Evolutionary conservation across 106 monocot genomes (phyloP).

Genomic region (Xerophyta viscosa): DNA sequence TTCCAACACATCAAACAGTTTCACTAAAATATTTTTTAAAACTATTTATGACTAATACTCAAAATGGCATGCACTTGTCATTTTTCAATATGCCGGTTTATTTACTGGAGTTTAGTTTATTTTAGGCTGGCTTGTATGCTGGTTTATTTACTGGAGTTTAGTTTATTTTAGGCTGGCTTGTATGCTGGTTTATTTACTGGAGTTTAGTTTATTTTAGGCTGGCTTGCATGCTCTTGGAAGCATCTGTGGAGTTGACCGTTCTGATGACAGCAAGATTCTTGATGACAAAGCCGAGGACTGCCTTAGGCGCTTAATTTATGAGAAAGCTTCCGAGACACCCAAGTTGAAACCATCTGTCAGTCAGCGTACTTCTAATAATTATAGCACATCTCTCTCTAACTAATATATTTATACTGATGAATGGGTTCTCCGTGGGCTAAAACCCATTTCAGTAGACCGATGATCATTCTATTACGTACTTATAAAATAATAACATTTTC

Average conservation of each 20-base stretch:
- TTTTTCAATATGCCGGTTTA: not conserved
- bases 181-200: not conserved
- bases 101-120: not conserved
- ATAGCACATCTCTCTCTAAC: not conserved
- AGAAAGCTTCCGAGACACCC: conserved; percentile 52
- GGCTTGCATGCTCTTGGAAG: conserved; percentile 78
- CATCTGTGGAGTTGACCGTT: conserved; percentile 63
- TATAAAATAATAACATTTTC: too few species aligned
- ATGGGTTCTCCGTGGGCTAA: too few species aligned
- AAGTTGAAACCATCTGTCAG: conserved; percentile 83
- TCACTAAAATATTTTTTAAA: too few species aligned
- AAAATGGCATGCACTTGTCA: too few species aligned
- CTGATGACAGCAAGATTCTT: conserved; percentile 42
- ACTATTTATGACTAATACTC: too few species aligned
- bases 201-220: conserved; percentile 38
- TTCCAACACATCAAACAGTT: too few species aligned
- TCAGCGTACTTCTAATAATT: conserved; percentile 1
- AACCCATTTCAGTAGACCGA: too few species aligned
- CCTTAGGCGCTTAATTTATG: conserved; percentile 56
- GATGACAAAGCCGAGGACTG: conserved; percentile 50
- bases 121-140: conserved; percentile 55
- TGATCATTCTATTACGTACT: too few species aligned
- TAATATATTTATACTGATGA: too few species aligned
- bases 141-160: too few species aligned
- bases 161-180: conserved; percentile 53